phyloP scores from a whole-genome alignment of 345 rosid species.

The Salix viminalis region DNA sequence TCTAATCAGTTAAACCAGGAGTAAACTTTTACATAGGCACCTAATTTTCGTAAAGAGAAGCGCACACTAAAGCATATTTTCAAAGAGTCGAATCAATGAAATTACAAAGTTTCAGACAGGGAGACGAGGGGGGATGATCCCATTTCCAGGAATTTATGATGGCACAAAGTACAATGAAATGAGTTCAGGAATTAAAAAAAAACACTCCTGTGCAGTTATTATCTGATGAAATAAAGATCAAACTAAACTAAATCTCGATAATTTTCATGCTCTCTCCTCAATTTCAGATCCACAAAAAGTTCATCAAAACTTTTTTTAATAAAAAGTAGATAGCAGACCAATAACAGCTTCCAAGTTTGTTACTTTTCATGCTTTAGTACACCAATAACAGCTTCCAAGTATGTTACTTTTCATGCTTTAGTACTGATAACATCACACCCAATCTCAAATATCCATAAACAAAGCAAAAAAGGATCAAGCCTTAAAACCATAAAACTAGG shows the following conservation, averaged over 20 bases:
- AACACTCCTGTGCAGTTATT: conserved; percentile 7
- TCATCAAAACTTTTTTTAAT: not conserved
- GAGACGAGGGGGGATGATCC: not conserved
- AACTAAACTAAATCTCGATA: conserved; percentile 5
- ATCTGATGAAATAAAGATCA: conserved; percentile 24
- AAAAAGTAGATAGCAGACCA: not conserved
- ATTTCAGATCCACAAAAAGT: conserved; percentile 21
- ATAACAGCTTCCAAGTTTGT: conserved; percentile 6
- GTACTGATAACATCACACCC: not conserved
- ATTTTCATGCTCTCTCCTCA: not conserved
- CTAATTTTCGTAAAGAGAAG: not conserved
- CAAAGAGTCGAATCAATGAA: conserved; percentile 4
- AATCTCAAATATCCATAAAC: not conserved
- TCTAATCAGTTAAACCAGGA: not conserved
- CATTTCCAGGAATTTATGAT: conserved; percentile 9
- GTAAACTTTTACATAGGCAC: conserved; percentile 8
- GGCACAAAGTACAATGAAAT: conserved; percentile 10
- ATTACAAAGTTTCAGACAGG: not conserved
- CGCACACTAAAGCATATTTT: not conserved
- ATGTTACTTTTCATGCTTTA: not conserved
- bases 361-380: not conserved
- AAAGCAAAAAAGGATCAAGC: not conserved
- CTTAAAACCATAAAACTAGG: not conserved
- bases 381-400: conserved; percentile 6
- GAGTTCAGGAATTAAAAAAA: conserved; percentile 9